A percentile compares a stretch with the other conserved stretches of the same genome.
These are phyloP conservation scores for Persicaria maculosa DNA, from an alignment of 148 eudicot genomes.

Conservation along the genomic window DNA sequence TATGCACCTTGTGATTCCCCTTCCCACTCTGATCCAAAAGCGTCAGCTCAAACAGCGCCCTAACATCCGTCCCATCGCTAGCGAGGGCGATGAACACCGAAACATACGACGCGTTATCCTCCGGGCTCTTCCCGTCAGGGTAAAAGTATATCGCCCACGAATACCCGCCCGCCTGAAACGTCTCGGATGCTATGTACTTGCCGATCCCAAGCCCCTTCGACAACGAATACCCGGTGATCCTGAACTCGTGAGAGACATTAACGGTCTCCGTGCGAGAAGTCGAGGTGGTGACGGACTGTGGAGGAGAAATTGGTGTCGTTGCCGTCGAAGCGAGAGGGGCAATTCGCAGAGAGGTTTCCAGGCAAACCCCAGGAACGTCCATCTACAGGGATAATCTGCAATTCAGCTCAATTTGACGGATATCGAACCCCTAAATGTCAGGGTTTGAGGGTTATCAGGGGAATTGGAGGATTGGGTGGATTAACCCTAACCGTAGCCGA, in stretches of 20 bases:
- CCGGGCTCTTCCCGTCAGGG: slow-evolving; percentile 49
- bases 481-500: background rate
- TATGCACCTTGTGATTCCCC: slow-evolving; percentile 39
- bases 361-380: slow-evolving; percentile 31
- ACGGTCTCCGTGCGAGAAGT: slow-evolving; percentile 35
- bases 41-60: slow-evolving; percentile 51
- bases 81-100: slow-evolving; percentile 53
- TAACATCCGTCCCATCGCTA: slow-evolving; percentile 45
- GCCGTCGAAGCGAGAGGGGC: slow-evolving; percentile 12
- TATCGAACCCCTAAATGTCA: background rate
- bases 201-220: slow-evolving; percentile 49
- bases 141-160: slow-evolving; percentile 52
- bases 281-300: slow-evolving; percentile 18
- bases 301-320: slow-evolving; percentile 3
- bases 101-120: slow-evolving; percentile 38
- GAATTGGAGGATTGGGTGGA: background rate
- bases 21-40: slow-evolving; percentile 55
- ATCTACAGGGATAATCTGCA: slow-evolving; percentile 15
- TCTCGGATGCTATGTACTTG: slow-evolving; percentile 40
- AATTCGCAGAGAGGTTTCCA: slow-evolving; percentile 17
- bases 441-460: background rate
- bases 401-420: background rate
- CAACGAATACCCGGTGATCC: slow-evolving; percentile 36
- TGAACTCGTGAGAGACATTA: slow-evolving; percentile 41
- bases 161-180: slow-evolving; percentile 45